Percentiles rank a stretch among this genome's conserved stretches.
phyloP scores from a whole-genome alignment of 345 rosid genomes.

The Pugionium dolabratum region DNA sequence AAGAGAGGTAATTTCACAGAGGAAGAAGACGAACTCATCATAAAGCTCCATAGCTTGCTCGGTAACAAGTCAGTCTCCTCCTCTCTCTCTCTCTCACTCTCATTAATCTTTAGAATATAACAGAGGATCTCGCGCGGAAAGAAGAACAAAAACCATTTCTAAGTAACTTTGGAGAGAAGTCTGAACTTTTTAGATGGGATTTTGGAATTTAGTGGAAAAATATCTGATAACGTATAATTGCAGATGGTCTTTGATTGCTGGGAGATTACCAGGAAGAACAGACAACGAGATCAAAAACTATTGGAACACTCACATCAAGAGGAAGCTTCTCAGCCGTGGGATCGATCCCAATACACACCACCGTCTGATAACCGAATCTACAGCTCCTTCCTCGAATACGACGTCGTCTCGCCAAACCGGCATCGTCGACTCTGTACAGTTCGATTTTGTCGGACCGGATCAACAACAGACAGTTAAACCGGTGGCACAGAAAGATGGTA shows the following conservation, averaged over 20 bases:
- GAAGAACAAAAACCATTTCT: too few relatives aligned
- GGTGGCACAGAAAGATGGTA: conserved; percentile 25
- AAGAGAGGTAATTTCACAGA: conserved; percentile 85
- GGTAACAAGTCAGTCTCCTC: conserved; percentile 68
- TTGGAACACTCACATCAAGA: conserved; percentile 86
- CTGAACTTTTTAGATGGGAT: background rate
- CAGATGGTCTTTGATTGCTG: conserved; percentile 89
- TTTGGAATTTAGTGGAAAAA: background rate
- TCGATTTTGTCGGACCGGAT: conserved; percentile 33
- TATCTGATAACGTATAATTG: background rate
- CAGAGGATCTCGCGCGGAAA: background rate
- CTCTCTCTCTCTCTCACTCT: background rate
- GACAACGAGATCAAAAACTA: conserved; percentile 87
- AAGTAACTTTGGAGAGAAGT: too few relatives aligned
- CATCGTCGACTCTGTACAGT: background rate
- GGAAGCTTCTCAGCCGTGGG: conserved; percentile 75
- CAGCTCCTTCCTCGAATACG: conserved; percentile 22
- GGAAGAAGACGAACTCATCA: conserved; percentile 80
- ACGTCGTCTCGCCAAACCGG: conserved; percentile 17
- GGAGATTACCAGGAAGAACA: conserved; percentile 82
- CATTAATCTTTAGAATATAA: background rate
- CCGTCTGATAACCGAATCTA: conserved; percentile 48
- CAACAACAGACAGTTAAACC: conserved; percentile 23
- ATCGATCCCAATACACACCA: conserved; percentile 79
- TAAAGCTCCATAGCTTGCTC: conserved; percentile 69